Conservation (phyloP, 2,329 filamentous ascomycete genomes). For the Teratosphaeria nubilosa region DNA sequence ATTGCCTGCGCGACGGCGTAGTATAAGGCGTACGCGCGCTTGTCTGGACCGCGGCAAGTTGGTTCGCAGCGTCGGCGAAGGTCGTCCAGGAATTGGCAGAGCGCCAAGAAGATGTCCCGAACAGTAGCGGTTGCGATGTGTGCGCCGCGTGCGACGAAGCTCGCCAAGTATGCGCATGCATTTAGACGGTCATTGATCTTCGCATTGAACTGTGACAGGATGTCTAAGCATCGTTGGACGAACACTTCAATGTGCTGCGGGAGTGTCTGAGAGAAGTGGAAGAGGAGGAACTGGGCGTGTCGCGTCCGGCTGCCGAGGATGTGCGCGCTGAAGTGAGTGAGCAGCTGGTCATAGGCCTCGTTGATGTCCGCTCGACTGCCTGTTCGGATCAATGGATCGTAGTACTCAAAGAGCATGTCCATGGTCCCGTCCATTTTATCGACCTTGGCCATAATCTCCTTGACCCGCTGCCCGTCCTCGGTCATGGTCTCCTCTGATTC, state of each 20-base stretch:
- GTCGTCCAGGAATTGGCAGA: constrained; percentile 66
- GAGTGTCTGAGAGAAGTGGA: constrained; percentile 84
- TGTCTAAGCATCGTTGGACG: constrained; percentile 64
- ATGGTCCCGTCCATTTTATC: constrained; percentile 87
- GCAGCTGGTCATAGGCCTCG: constrained; percentile 64
- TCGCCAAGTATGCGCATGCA: constrained; percentile 84
- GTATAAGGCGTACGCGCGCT: constrained; percentile 72
- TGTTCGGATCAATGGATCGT: constrained; percentile 60
- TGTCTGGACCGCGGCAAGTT: constrained; percentile 71
- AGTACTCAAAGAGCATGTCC: constrained; percentile 77
- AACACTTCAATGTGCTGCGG: constrained; percentile 73
- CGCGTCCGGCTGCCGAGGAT: constrained; percentile 85
- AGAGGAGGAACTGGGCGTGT: constrained; percentile 90
- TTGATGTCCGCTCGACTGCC: constrained; percentile 60
- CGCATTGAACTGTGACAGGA: constrained; percentile 72
- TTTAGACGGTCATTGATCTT: constrained; percentile 71
- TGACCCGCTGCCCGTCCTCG: constrained; percentile 51
- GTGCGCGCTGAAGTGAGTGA: constrained; percentile 76
- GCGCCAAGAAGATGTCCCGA: constrained; percentile 69
- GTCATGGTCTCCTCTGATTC: constrained; percentile 50
- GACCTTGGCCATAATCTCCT: constrained; percentile 68
- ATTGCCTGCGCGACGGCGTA: constrained; percentile 83
- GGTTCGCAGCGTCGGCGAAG: constrained; percentile 65
- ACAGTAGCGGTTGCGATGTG: constrained; percentile 68
- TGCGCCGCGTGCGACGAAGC: constrained; percentile 83